These are phyloP conservation scores for Eutypella sp. DNA, from an alignment of 2,329 filamentous ascomycete species.

Conservation along the genomic window DNA sequence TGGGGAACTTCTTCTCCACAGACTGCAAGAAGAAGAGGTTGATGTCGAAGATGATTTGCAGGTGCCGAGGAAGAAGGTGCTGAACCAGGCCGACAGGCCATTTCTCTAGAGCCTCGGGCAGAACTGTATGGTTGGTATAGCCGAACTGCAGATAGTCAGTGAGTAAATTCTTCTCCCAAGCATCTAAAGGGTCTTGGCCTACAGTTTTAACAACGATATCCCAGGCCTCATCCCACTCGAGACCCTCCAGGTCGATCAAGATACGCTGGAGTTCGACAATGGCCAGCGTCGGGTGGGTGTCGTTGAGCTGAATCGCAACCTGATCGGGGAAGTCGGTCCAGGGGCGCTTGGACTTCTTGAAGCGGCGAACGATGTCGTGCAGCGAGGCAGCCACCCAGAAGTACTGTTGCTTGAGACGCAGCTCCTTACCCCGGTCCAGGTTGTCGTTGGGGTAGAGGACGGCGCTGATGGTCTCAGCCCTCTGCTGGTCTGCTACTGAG, in stretches of 20 bases:
- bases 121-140: conserved; percentile 97
- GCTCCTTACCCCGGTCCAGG: conserved; percentile 91
- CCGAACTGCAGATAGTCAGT: conserved; percentile 55
- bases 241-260: conserved; percentile 78
- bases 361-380: conserved; percentile 91
- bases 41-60: conserved; percentile 98
- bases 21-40: conserved; percentile 88
- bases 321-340: conserved; percentile 94
- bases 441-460: conserved; percentile 98
- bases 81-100: conserved; percentile 94
- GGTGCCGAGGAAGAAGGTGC: conserved; percentile 85
- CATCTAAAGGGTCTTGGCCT: conserved; percentile 27
- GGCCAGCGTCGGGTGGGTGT: conserved; percentile 93
- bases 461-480: conserved; percentile 97
- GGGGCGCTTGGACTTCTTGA: conserved; percentile 91
- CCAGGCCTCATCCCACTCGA: conserved; percentile 94
- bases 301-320: conserved; percentile 95
- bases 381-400: conserved; percentile 99
- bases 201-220: conserved; percentile 66
- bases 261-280: conserved; percentile 96
- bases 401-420: conserved; percentile 98
- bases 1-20: conserved; percentile 86
- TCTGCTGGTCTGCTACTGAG: conserved; percentile 95
- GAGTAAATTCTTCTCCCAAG: conserved; percentile 6
- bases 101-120: conserved; percentile 95